Base-by-base conservation (phyloP, 1,139 yeast species). In the Debaryomyces singareniensis region DNA sequence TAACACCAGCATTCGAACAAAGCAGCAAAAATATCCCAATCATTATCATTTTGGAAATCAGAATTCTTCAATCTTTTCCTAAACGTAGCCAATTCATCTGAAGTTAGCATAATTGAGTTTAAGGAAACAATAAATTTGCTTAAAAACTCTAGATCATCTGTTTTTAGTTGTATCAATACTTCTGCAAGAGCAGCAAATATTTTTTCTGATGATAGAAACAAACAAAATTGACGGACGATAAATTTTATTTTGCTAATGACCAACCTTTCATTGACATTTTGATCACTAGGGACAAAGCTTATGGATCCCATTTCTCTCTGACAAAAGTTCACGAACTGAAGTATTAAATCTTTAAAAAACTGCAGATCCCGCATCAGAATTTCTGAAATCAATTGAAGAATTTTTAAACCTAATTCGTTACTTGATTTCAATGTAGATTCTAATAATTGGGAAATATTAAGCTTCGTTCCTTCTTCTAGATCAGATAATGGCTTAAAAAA, bases 1-100 rank as follows among this genome's bases (percentile, higher is more conserved):
- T 83, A 83, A 44, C 95, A 80, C 98, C 98, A 93, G 34, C 95
- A 79, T 46, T 75, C 78, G 57, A 91, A 93, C 33, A 93, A 63
- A 0, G 80, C 68, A 12, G 84, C 71, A 53, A 93, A 93, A 30
- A 89, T 64, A 18, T 68, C 56, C 66, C 82, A 78, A 34, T 87
- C 95, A 28, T 78, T 83, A 5, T 58, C 36, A 33, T 61, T 63
- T 32, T 68, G 65, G 3, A 58, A 52, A 32, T 68, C 74, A 26
- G 69, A 52, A 30, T 50, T 61, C 37, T 65, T 76, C 30, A 91
- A 61, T 45, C 83, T 75, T 38, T 74, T 76, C 30, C 98, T 71
- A 42, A 91, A 66, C 2, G 68, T 67, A 0, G 75, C 59, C 30
- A 93, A 63, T 47, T 91, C 98, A 2, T 85, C 86, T 0, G 96